phyloP scores from a whole-genome alignment of 2,329 filamentous ascomycete species.

The Exophiala viscosa region DNA sequence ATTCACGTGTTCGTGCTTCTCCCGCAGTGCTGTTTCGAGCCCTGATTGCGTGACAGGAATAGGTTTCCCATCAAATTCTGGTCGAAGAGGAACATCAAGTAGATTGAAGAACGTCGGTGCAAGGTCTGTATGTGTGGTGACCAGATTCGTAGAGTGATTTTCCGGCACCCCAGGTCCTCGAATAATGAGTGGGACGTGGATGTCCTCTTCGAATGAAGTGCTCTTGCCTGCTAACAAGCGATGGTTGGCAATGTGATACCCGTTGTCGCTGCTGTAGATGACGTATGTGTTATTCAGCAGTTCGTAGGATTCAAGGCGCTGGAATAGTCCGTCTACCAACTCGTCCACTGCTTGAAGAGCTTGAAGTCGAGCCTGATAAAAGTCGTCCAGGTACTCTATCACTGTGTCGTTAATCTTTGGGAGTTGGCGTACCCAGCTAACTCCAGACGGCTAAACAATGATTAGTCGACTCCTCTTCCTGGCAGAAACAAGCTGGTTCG shows the following conservation, averaged over 20 bases:
- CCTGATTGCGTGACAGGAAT: conserved; percentile 40
- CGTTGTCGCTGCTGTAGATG: conserved; percentile 60
- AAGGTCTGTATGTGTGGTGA: conserved; percentile 62
- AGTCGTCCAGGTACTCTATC: conserved; percentile 51
- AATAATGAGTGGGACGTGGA: conserved; percentile 58
- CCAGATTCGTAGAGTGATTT: conserved; percentile 42
- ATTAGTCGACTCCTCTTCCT: too few species aligned
- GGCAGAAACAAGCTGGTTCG: too few species aligned
- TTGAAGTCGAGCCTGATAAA: conserved; percentile 48
- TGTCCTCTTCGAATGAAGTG: conserved; percentile 58
- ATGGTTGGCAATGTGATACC: conserved; percentile 59
- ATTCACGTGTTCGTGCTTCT: conserved; percentile 51
- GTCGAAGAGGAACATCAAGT: conserved; percentile 30
- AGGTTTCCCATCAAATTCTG: conserved; percentile 56
- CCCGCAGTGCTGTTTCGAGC: neutral
- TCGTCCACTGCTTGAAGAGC: conserved; percentile 55
- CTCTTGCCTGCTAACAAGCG: conserved; percentile 57
- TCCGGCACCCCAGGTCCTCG: conserved; percentile 54
- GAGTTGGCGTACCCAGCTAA: conserved; percentile 45
- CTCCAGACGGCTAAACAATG: conserved; percentile 37
- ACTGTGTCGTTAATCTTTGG: conserved; percentile 44
- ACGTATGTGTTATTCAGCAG: conserved; percentile 54
- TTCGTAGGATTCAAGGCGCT: conserved; percentile 39
- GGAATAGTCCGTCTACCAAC: conserved; percentile 46
- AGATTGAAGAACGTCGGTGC: conserved; percentile 55